Percentiles rank a stretch among this genome's conserved stretches.
Conservation (phyloP, 768 basidiomycete genomes). For the Boletus reticuloceps region DNA sequence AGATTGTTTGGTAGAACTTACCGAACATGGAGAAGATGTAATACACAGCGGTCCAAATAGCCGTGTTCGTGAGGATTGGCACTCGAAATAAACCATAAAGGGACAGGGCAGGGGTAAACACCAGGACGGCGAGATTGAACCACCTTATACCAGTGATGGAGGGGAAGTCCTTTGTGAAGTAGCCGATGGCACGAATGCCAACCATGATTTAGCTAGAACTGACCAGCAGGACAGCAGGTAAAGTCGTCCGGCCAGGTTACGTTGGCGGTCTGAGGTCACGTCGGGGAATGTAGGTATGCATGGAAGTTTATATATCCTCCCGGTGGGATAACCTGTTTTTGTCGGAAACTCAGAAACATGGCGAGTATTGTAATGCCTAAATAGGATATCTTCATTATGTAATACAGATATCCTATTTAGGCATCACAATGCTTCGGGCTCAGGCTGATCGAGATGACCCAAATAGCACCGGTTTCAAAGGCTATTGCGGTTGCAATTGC, state of each 20-base stretch:
- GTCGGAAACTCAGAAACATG: too few relatives aligned
- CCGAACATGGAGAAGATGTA: conserved; percentile 89
- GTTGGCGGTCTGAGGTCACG: conserved; percentile 10
- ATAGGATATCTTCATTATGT: too few relatives aligned
- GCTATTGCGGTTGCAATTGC: too few relatives aligned
- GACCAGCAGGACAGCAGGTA: conserved; percentile 1
- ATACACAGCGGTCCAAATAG: conserved; percentile 63
- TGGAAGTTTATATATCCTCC: conserved; percentile 28
- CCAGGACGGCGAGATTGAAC: conserved; percentile 74
- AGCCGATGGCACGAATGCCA: conserved; percentile 4
- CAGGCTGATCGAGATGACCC: too few relatives aligned
- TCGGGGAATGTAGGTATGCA: conserved; percentile 15
- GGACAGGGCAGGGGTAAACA: conserved; percentile 67
- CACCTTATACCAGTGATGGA: conserved; percentile 58
- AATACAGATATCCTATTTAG: too few relatives aligned
- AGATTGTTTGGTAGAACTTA: conserved; percentile 27
- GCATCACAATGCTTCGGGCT: too few relatives aligned
- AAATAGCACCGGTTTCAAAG: too few relatives aligned
- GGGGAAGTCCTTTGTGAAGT: conserved; percentile 39
- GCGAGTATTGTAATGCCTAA: too few relatives aligned
- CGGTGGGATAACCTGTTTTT: conserved; percentile 19
- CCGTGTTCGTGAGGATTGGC: conserved; percentile 48
- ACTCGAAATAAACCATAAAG: conserved; percentile 63
- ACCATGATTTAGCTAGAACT: conserved; percentile 10
- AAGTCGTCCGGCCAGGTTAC: background rate